These are phyloP conservation scores for Kluyveromyces aestuarii DNA, from an alignment of 805 yeast species.

Conservation along the genomic window DNA sequence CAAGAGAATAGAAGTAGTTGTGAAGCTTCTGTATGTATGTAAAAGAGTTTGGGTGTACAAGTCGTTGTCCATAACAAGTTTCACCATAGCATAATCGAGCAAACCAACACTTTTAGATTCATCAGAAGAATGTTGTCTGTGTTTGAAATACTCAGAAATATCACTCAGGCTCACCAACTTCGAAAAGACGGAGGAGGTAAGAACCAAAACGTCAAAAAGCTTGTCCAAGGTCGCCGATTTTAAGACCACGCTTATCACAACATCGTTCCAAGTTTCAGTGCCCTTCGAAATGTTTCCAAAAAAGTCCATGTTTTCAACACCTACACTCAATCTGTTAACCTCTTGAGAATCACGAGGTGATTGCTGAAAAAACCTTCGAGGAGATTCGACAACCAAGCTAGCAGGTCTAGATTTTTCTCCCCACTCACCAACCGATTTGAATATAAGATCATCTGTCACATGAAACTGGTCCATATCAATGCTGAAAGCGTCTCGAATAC, in stretches of 20 bases:
- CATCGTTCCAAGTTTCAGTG: slow-evolving; percentile 28
- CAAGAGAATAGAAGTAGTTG: slow-evolving; percentile 45
- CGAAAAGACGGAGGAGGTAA: slow-evolving; percentile 55
- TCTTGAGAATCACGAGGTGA: slow-evolving; percentile 25
- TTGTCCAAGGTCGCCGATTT: slow-evolving; percentile 68
- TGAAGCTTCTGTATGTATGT: slow-evolving; percentile 59
- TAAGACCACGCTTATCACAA: slow-evolving; percentile 38
- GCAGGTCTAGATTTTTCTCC: slow-evolving; percentile 34
- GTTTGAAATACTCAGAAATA: slow-evolving; percentile 30
- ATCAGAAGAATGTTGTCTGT: background rate
- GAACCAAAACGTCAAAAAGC: slow-evolving; percentile 69
- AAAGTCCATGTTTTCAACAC: slow-evolving; percentile 24
- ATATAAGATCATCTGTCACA: slow-evolving; percentile 45
- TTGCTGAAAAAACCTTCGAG: slow-evolving; percentile 33
- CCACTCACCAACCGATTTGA: slow-evolving; percentile 42
- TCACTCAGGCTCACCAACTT: slow-evolving; percentile 35
- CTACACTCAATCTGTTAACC: slow-evolving; percentile 14
- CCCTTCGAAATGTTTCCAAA: slow-evolving; percentile 23
- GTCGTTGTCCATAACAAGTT: slow-evolving; percentile 53
- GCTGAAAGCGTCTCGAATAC: slow-evolving; percentile 55
- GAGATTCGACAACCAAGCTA: slow-evolving; percentile 40
- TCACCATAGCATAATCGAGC: slow-evolving; percentile 33
- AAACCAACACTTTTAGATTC: slow-evolving; percentile 14
- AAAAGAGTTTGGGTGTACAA: slow-evolving; percentile 59
- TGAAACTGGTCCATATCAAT: slow-evolving; percentile 50